Evolutionary conservation across 306 rosid genomes (phyloP).

Genomic region (Cicer cuneatum): DNA sequence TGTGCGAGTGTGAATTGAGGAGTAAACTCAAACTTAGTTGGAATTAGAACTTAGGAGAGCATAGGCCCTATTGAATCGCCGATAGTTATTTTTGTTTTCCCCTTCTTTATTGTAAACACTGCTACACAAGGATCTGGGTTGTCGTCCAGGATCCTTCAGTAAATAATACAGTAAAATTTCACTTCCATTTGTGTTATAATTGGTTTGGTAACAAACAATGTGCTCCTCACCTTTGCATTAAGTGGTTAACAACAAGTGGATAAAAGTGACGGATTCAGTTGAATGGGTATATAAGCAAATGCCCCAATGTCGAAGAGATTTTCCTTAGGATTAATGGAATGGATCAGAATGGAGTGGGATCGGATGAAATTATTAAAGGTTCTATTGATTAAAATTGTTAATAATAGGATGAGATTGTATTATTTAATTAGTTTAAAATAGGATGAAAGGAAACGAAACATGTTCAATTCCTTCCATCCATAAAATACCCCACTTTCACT

Average conservation of each 20-base stretch:
- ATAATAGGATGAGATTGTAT: too few relatives aligned
- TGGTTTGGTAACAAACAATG: too few relatives aligned
- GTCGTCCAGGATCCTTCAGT: too few relatives aligned
- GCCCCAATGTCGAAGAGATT: neutral
- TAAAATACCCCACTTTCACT: neutral
- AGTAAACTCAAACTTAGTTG: neutral
- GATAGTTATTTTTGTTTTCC: neutral
- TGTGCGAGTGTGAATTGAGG: neutral
- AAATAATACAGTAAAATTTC: too few relatives aligned
- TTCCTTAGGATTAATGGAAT: neutral
- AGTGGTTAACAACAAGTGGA: slow-evolving; percentile 1
- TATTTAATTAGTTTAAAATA: neutral
- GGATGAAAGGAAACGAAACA: neutral
- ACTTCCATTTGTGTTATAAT: too few relatives aligned
- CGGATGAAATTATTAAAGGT: neutral
- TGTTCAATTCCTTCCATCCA: neutral
- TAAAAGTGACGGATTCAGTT: slow-evolving; percentile 8
- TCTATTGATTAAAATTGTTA: neutral
- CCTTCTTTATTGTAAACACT: neutral
- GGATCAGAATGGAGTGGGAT: neutral
- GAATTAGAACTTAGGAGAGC: neutral
- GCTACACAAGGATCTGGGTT: too few relatives aligned
- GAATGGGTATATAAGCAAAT: neutral
- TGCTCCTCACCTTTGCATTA: neutral
- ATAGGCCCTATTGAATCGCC: neutral